Base-by-base conservation (phyloP, 2,329 filamentous ascomycete species). In the Paraconiothyrium brasiliense region DNA sequence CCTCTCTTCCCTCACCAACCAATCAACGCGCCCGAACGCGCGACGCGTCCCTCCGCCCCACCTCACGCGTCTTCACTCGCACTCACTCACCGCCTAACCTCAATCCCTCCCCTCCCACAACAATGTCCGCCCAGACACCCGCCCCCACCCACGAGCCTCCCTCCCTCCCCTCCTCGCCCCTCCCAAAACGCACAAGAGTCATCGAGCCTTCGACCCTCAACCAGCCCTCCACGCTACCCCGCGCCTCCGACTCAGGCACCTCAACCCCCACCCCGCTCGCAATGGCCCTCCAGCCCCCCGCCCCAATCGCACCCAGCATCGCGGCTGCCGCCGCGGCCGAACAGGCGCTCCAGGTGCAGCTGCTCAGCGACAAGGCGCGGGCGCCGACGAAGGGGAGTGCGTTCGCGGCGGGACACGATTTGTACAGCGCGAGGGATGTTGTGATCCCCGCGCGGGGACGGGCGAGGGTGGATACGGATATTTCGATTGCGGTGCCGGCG, bases 391-490 rank as follows among this genome's bases (percentile, higher is more conserved):
- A 94, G 58, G 95, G 95, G 68, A 96, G 92, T 68, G 90, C 89
- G 56, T 94, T 92, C 75, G 92, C 95, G 0, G 95, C 95, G 1
- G 95, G 95, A 39, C 98, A 98, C 82, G 95, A 99, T 80, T 77
- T 99, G 61, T 98, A 97, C 81, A 90, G 84, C 55, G 87, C 93
- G 2, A 87, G 88, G 73, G 87, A 90, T 41, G 90, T 89, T 4
- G 86, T 87, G 2, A 89, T 99, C 59, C 94, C 94, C 0, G 89
- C 91, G 1, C 86, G 92, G 62, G 94, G 93, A 68, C 93, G 97
- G 81, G 93, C 84, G 0, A 82, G 97, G 34, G 93, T 98, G 41
- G 91, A 94, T 71, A 98, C 95, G 0, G 94, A 95, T 72, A 91
- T 99, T 66, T 89, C 90, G 70, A 94, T 99, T 82, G 92, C 93